These are phyloP conservation scores for Phaeoacremonium minimum DNA, from an alignment of 2,329 filamentous ascomycete species.

Conservation along the genomic window DNA sequence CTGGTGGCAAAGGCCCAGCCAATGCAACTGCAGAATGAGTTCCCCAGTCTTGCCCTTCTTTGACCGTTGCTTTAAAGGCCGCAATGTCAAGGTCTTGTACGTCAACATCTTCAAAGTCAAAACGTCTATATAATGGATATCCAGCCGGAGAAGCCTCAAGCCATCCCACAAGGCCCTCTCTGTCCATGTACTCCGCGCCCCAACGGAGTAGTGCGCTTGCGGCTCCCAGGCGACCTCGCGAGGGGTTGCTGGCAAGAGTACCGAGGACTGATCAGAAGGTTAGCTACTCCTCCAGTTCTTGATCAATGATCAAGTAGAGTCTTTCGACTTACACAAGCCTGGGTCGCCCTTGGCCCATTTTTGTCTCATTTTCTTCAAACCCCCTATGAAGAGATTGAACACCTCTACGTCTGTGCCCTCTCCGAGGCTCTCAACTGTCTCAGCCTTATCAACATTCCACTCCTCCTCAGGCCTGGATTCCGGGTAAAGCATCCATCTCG, in stretches of 20 bases:
- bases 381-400: conserved; percentile 18
- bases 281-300: neutral
- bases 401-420: conserved; percentile 14
- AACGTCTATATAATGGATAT: conserved; percentile 19
- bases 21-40: conserved; percentile 12
- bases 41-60: conserved; percentile 17
- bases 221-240: conserved; percentile 17
- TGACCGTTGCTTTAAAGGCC: conserved; percentile 10
- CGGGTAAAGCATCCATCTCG: conserved; percentile 17
- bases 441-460: conserved; percentile 13
- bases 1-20: conserved; percentile 13
- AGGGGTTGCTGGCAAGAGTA: conserved; percentile 15
- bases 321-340: conserved; percentile 15
- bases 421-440: conserved; percentile 14
- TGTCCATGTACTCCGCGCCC: conserved; percentile 19
- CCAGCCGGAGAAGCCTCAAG: conserved; percentile 21
- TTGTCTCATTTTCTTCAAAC: conserved; percentile 10
- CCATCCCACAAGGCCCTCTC: conserved; percentile 13
- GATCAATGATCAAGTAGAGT: conserved; percentile 1
- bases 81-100: conserved; percentile 17
- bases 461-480: conserved; percentile 15
- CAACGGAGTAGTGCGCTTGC: conserved; percentile 18
- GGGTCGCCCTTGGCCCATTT: conserved; percentile 17
- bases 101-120: conserved; percentile 19
- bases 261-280: conserved; percentile 13